These are phyloP conservation scores for Hyparrhenia diplandra DNA, from an alignment of 176 grass and related monocot genomes.

Conservation along the genomic window DNA sequence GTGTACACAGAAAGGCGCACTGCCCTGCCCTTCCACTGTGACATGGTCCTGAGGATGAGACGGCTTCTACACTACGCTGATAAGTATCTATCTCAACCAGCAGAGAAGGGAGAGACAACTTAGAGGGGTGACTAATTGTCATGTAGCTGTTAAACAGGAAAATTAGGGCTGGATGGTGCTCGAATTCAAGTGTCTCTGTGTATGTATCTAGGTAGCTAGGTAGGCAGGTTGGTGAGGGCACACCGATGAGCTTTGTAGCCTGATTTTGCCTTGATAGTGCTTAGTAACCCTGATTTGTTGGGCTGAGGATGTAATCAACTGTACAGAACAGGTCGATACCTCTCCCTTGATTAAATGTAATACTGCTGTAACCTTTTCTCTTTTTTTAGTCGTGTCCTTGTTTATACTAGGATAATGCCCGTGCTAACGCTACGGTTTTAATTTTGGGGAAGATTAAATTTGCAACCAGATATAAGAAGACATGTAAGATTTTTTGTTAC, in stretches of 20 bases:
- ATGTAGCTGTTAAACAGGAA: slow-evolving; percentile 39
- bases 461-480: too few species aligned
- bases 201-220: slow-evolving; percentile 16
- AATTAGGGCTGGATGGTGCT: slow-evolving; percentile 30
- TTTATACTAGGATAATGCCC: too few species aligned
- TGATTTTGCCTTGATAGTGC: slow-evolving; percentile 14
- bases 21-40: slow-evolving; percentile 79
- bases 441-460: too few species aligned
- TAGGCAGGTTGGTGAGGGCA: too few species aligned
- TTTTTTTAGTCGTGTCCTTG: too few species aligned
- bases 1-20: slow-evolving; percentile 67
- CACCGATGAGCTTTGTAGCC: slow-evolving; percentile 20
- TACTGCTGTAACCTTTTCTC: too few species aligned
- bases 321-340: background rate
- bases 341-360: too few species aligned
- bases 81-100: slow-evolving; percentile 50
- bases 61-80: slow-evolving; percentile 88
- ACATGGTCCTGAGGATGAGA: slow-evolving; percentile 77
- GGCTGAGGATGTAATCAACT: slow-evolving; percentile 39
- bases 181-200: background rate
- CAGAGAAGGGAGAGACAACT: slow-evolving; percentile 38
- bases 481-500: too few species aligned
- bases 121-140: slow-evolving; percentile 34
- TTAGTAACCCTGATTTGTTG: slow-evolving; percentile 5
- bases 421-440: too few species aligned